phyloP scores from a whole-genome alignment of 331 rosid species.

The Erythrophleum ivorense region DNA sequence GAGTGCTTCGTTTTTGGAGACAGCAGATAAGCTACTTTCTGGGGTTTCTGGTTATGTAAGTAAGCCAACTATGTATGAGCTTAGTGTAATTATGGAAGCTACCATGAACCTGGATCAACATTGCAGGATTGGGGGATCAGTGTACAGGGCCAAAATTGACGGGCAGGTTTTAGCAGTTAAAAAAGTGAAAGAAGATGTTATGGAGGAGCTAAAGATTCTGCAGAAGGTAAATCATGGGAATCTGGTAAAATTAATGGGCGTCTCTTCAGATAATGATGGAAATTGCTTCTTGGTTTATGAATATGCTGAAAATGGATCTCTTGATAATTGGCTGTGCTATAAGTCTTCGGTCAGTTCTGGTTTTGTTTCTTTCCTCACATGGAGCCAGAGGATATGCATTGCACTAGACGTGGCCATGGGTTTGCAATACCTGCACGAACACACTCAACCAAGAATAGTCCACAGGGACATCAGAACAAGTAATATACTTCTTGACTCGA shows the following conservation, averaged over 20 bases:
- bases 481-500: constrained; percentile 69
- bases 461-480: constrained; percentile 69
- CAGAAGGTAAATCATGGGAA: constrained; percentile 78
- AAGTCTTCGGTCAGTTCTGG: constrained; percentile 43
- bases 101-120: constrained; percentile 65
- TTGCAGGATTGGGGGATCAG: constrained; percentile 67
- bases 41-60: constrained; percentile 75
- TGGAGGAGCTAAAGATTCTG: constrained; percentile 70
- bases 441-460: constrained; percentile 70
- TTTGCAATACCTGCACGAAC: constrained; percentile 85
- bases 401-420: constrained; percentile 83
- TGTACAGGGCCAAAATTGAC: constrained; percentile 66
- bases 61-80: constrained; percentile 61
- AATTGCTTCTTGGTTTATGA: constrained; percentile 68
- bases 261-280: constrained; percentile 57
- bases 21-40: constrained; percentile 58
- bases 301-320: constrained; percentile 76
- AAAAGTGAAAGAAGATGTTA: constrained; percentile 53
- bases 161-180: constrained; percentile 63
- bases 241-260: constrained; percentile 71
- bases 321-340: constrained; percentile 63
- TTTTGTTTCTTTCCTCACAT: constrained; percentile 49
- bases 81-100: constrained; percentile 55
- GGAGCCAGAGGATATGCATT: constrained; percentile 73
- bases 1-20: constrained; percentile 46